Evolutionary conservation across 2,329 filamentous ascomycete genomes (phyloP), one percentile per base, ranked within the genome.

Genomic region (Colletotrichum sp.): DNA sequence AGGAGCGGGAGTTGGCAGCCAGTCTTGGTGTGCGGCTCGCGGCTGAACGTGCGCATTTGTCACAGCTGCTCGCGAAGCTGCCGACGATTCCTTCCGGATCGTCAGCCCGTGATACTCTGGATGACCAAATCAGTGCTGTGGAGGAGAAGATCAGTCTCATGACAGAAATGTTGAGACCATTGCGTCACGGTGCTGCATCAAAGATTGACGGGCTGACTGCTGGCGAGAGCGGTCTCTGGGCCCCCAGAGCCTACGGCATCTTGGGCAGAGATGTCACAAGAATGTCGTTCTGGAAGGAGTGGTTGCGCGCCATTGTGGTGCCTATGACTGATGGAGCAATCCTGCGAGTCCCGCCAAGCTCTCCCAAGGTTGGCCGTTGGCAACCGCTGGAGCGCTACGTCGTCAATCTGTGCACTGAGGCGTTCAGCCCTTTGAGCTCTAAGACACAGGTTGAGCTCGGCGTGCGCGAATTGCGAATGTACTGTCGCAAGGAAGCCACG

Each of bases 71-170:
- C 38, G 94, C 96, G 6, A 92, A 94, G 83, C 89, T 99, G 36
- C 96, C 96, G 0, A 92, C 91, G 1, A 91, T 96, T 3, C 91
- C 93, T 4, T 98, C 95, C 9, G 96, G 95, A 2, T 96, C 95
- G 0, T 86, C 91, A 7, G 95, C 93, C 69, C 92, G 97, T 80
- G 97, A 99, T 79, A 88, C 89, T 38, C 88, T 99, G 30, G 97
- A 98, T 82, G 97, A 98, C 73, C 93, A 98, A 81, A 99, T 99
- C 82, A 97, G 96, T 81, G 90, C 94, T 0, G 96, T 98, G 10
- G 97, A 99, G 85, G 97, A 99, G 86, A 98, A 98, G 86, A 99
- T 99, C 80, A 92, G 92, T 36, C 88, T 99, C 70, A 99, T 99
- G 97, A 96, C 96, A 3, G 97, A 99, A 84, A 94, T 99, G 85